A percentile compares a stretch with the other conserved stretches of the same genome.
phyloP scores from a whole-genome alignment of 805 yeast species.

The Grigorovia humatica region DNA sequence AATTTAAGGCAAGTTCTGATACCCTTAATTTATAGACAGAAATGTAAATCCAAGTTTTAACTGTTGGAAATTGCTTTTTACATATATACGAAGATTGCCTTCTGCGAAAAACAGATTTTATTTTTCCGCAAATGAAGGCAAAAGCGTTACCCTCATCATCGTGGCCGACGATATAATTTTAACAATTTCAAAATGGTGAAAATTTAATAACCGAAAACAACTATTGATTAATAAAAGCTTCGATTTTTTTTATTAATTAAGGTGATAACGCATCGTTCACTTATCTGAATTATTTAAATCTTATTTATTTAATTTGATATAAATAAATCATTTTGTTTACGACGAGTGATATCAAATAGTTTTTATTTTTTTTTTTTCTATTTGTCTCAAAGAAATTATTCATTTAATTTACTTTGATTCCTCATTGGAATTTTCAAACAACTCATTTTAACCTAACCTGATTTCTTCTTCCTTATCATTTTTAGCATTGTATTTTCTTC shows the following conservation, averaged over 20 bases:
- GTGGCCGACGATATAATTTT: background rate
- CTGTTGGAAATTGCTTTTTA: background rate
- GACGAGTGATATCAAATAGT: background rate
- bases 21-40: background rate
- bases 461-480: too few species aligned
- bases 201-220: background rate
- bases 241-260: background rate
- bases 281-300: too few species aligned
- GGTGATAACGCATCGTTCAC: background rate
- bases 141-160: background rate
- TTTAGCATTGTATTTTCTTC: too few species aligned
- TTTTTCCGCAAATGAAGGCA: background rate
- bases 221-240: background rate
- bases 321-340: background rate
- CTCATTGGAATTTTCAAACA: background rate
- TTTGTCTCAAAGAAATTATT: background rate
- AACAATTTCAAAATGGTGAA: background rate
- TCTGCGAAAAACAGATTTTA: background rate
- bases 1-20: background rate
- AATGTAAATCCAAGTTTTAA: background rate
- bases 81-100: background rate
- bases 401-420: background rate
- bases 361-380: too few species aligned
- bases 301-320: too few species aligned
- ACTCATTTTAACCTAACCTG: background rate